A percentile compares a stretch with the other conserved stretches of the same genome.
Conservation (phyloP, 352 stramenopile genomes). For the Phytophthora sp. region DNA sequence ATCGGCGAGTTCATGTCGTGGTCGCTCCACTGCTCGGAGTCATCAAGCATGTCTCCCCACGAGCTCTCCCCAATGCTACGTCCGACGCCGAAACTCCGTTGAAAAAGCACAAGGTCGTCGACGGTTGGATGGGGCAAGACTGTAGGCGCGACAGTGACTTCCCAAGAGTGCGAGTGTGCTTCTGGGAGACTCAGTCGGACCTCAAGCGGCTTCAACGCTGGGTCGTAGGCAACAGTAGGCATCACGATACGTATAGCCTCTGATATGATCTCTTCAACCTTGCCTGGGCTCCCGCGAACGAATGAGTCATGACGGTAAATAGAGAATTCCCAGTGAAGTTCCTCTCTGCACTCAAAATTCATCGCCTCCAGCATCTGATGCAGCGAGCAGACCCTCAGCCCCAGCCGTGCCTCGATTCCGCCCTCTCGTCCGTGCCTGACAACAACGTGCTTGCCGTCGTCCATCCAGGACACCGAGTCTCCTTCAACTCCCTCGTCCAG, state of each 20-base stretch:
- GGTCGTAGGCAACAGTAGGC: constrained; percentile 43
- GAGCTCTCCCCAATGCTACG: background rate
- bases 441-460: constrained; percentile 22
- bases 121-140: constrained; percentile 25
- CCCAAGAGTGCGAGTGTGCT: constrained; percentile 25
- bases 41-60: constrained; percentile 10
- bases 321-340: constrained; percentile 6
- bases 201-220: constrained; percentile 57
- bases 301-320: constrained; percentile 35
- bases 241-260: constrained; percentile 11
- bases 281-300: constrained; percentile 15
- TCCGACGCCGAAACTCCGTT: background rate
- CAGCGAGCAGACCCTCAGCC: constrained; percentile 27
- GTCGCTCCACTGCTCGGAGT: constrained; percentile 22
- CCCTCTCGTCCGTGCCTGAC: constrained; percentile 9
- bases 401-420: constrained; percentile 16
- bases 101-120: constrained; percentile 5
- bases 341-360: constrained; percentile 26
- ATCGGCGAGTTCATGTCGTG: constrained; percentile 33
- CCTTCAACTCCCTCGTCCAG: constrained; percentile 20
- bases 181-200: constrained; percentile 49
- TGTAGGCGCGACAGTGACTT: constrained; percentile 48
- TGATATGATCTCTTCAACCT: constrained; percentile 18
- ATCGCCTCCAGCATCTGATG: constrained; percentile 24
- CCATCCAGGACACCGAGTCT: constrained; percentile 22